Conservation (phyloP, 345 rosid species). For the Dimocarpus longan region DNA sequence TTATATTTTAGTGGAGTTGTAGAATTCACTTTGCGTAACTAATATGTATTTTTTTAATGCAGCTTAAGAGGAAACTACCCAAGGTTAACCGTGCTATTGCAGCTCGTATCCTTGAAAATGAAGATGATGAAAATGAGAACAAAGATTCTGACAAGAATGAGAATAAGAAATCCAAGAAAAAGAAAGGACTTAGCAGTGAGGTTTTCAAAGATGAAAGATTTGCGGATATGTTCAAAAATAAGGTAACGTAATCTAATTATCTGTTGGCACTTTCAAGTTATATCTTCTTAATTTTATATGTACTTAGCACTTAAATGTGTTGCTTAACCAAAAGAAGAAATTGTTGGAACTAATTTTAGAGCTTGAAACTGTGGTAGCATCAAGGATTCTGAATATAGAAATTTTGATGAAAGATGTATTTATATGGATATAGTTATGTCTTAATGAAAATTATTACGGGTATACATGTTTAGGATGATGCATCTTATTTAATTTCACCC, state of each 20-base stretch:
- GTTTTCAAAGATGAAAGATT: conserved; percentile 66
- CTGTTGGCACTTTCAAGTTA: background rate
- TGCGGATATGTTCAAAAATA: conserved; percentile 46
- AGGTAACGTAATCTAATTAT: conserved; percentile 45
- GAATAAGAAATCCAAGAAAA: conserved; percentile 63
- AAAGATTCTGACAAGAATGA: conserved; percentile 51
- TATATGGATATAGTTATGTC: background rate
- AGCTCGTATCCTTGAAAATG: conserved; percentile 48
- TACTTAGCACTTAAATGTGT: background rate
- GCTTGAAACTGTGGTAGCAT: background rate
- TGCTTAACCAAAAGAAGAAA: background rate
- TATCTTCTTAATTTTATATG: background rate
- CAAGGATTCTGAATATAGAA: background rate
- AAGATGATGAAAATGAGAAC: conserved; percentile 57
- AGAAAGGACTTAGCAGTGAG: conserved; percentile 57
- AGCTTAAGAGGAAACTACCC: conserved; percentile 69
- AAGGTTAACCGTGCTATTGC: conserved; percentile 80
- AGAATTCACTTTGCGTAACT: conserved; percentile 5
- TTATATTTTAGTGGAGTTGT: background rate
- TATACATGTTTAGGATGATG: background rate
- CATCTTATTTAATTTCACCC: background rate
- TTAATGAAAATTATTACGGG: background rate
- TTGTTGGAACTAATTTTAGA: background rate
- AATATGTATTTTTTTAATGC: conserved; percentile 31
- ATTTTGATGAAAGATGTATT: background rate